These are phyloP conservation scores for Eutypella sp. DNA, from an alignment of 2,329 filamentous ascomycete species.

Conservation along the genomic window DNA sequence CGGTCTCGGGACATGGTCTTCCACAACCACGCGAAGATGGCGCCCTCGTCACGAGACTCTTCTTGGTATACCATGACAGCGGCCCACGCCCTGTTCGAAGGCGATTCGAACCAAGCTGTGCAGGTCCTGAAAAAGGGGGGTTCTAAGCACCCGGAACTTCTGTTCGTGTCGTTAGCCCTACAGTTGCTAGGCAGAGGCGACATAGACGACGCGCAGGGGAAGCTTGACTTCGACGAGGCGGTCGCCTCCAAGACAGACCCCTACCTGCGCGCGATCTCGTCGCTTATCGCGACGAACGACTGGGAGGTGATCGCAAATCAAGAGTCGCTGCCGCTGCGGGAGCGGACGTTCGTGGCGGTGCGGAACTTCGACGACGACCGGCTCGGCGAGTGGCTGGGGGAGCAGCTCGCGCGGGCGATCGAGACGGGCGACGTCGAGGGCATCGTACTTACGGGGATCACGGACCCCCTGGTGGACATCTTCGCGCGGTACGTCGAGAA, in stretches of 20 bases:
- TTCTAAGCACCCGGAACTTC: slow-evolving; percentile 55
- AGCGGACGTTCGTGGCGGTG: slow-evolving; percentile 70
- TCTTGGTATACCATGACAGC: slow-evolving; percentile 67
- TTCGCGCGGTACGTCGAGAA: slow-evolving; percentile 71
- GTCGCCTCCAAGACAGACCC: slow-evolving; percentile 65
- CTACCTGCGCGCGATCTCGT: slow-evolving; percentile 74
- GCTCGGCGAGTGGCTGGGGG: slow-evolving; percentile 62
- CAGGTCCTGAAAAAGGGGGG: slow-evolving; percentile 65
- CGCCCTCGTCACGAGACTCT: slow-evolving; percentile 44
- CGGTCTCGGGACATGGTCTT: slow-evolving; percentile 44
- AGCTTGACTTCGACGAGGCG: slow-evolving; percentile 54
- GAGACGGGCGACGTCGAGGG: slow-evolving; percentile 69
- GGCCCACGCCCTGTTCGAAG: slow-evolving; percentile 70
- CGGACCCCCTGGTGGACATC: slow-evolving; percentile 66
- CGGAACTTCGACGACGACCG: slow-evolving; percentile 58
- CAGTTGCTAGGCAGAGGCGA: slow-evolving; percentile 54
- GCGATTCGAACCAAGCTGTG: slow-evolving; percentile 63
- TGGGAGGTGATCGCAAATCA: slow-evolving; percentile 73
- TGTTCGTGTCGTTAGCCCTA: slow-evolving; percentile 64
- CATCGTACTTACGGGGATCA: slow-evolving; percentile 72
- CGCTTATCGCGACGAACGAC: slow-evolving; percentile 69
- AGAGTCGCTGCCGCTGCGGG: slow-evolving; percentile 65
- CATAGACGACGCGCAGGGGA: slow-evolving; percentile 38
- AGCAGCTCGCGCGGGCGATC: slow-evolving; percentile 57
- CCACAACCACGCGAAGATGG: slow-evolving; percentile 37